Base-by-base conservation (phyloP, 1,284 basidiomycete species). In the Porodaedalea pini region DNA sequence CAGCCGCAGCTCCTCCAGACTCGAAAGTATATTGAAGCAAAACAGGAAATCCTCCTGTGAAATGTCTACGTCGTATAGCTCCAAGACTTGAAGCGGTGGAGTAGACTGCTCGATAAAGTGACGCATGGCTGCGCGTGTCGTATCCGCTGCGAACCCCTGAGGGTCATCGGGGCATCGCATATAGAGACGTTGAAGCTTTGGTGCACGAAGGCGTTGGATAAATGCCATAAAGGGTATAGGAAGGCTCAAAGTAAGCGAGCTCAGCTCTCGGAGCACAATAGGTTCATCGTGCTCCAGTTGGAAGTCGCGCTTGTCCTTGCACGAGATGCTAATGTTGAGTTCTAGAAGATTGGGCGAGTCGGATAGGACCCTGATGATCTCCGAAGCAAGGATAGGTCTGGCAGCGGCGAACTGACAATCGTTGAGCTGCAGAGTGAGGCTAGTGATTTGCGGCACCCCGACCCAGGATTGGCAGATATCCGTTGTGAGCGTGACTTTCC, bases 51-150 rank as follows among this genome's bases (percentile, higher is more conserved):
- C 71, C 25, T 70, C 67, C 13, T 69, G 67, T 39, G 77, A 64
- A 55, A 83, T 67, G 67, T 82, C 75, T 61, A 82, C 69, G 68
- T 85, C 81, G 63, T 81, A 76, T 53, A 85, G 71, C 65, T 85
- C 81, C 57, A 86, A 69, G 15, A 76, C 60, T 56, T 77, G 69
- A 53, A 85, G 67, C 5, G 73, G 73, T 31, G 78, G 74, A 3
- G 69, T 66, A n/a, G 72, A 72, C 23, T 60, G 54, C 44, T 68
- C 67, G 34, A 85, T 61, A 65, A 83, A 80, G 36, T 62, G 61
- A 34, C 69, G 62, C 7, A 82, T 66, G 57, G 71, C 71, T 3
- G 64, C 62, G 4, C 73, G 76, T 43, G 73, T 72, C 17, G 71
- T 67, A 40, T 71, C 71, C 57, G 77, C 73, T 15, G 72, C 68